phyloP scores from a whole-genome alignment of 768 basidiomycete species.

The Trametes coccinea region DNA sequence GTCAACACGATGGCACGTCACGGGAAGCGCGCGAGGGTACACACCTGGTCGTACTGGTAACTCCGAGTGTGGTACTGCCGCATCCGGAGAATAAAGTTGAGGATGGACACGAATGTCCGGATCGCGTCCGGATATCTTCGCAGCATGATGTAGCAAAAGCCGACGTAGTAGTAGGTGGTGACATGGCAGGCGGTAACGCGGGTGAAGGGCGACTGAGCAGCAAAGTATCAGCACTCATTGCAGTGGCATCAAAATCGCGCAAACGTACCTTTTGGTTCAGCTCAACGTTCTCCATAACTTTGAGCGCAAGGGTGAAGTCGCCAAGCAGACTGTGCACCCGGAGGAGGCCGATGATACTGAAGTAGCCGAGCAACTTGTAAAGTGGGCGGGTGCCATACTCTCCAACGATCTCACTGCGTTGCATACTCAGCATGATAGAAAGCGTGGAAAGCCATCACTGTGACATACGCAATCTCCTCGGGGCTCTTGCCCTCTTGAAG shows the following conservation, averaged over 20 bases:
- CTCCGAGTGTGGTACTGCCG: constrained; percentile 95
- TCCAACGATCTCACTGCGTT: constrained; percentile 73
- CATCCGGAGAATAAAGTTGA: constrained; percentile 96
- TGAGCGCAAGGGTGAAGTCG: constrained; percentile 92
- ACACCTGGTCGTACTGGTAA: constrained; percentile 93
- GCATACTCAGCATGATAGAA: constrained; percentile 3
- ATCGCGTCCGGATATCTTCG: constrained; percentile 94
- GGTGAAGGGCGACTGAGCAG: constrained; percentile 75
- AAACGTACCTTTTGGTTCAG: constrained; percentile 78
- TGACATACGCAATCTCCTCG: constrained; percentile 80
- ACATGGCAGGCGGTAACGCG: constrained; percentile 97
- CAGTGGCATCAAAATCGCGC: background rate
- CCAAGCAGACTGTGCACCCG: constrained; percentile 96
- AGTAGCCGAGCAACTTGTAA: constrained; percentile 95
- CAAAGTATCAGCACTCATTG: background rate
- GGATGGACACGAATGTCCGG: constrained; percentile 86
- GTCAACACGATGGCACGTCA: background rate
- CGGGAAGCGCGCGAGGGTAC: constrained; percentile 13
- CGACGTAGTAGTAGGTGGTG: constrained; percentile 92
- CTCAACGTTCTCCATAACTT: constrained; percentile 93
- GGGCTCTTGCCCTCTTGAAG: constrained; percentile 75
- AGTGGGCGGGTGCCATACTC: constrained; percentile 90
- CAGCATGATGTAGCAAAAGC: constrained; percentile 95
- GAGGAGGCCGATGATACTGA: constrained; percentile 92
- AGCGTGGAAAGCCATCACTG: too few species aligned